phyloP scores from a whole-genome alignment of 176 grass and related monocot species.

The Cenchrus americanus region DNA sequence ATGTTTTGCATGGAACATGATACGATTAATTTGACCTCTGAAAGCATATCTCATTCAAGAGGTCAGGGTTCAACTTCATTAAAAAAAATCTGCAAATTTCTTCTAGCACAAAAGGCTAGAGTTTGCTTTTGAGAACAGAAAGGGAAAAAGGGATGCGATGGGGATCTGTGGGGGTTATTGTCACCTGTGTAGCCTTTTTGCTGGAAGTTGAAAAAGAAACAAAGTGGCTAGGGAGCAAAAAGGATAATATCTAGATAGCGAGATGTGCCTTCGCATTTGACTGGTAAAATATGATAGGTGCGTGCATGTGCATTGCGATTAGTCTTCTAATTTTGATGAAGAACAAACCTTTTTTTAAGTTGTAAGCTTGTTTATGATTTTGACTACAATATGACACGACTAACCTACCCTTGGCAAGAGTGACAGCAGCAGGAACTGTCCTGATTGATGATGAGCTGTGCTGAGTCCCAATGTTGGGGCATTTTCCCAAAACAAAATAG shows the following conservation, averaged over 20 bases:
- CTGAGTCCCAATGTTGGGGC: not conserved
- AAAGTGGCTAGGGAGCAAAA: constrained; percentile 26
- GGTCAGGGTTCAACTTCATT: constrained; percentile 33
- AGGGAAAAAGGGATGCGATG: not conserved
- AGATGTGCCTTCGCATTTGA: not conserved
- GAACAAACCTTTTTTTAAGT: not conserved
- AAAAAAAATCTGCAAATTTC: not conserved
- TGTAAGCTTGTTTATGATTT: not conserved
- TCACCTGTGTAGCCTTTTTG: constrained; percentile 1
- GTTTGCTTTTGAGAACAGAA: constrained; percentile 27
- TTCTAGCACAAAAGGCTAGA: not conserved
- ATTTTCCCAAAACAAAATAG: not conserved
- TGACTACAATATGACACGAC: not conserved
- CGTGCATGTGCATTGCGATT: not conserved
- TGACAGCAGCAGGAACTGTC: not conserved
- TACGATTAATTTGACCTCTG: not conserved
- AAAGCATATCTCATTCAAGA: constrained; percentile 32
- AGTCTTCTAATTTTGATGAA: not conserved
- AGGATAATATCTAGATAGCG: not conserved
- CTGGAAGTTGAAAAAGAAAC: not conserved
- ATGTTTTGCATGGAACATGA: not conserved
- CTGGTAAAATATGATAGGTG: constrained; percentile 2
- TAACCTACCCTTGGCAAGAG: not conserved
- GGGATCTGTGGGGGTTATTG: not conserved
- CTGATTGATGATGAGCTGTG: not conserved